Base-by-base conservation (phyloP, 2,329 filamentous ascomycete genomes). In the Fusarium tanahbumbuense region DNA sequence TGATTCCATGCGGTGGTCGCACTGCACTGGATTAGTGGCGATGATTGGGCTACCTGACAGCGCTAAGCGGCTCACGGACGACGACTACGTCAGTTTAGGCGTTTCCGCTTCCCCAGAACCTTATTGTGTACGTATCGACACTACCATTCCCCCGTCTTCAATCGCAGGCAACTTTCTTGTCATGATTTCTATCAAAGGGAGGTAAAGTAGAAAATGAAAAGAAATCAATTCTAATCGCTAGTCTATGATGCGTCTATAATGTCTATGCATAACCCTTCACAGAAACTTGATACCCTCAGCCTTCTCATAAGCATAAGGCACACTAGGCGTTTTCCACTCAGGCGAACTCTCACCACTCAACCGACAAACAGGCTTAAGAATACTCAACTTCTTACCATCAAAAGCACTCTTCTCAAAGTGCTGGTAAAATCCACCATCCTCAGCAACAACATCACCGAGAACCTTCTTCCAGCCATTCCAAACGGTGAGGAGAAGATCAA, bases 391-490 rank as follows among this genome's bases (percentile, higher is more conserved):
- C 40, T 54, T 68, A 3, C 58, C 64, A 22, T 47, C 47, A n/a
- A 54, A 68, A 9, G 65, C 52, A 12, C 64, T 68, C 0, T 13
- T 37, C 1, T 54, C 58, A 15, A 64, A 68, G 6, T 22, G 68
- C 16, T 68, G 65, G 11, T 64, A 68, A 6, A 32, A 25, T 0
- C 37, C 57, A 25, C 57, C 20, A 7, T 68, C 42, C 9, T 67
- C 64, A 1, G 41, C 28, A 18, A 67, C 10, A 12, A 20, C 22
- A 0, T 8, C 8, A 2, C 25, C 25, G 9, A 67, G 20, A 6
- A 68, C 64, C 32, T 52, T 41, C 23, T 66, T 60, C 63, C 54
- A 66, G 1, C 54, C 63, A 23, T 55, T n/a, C 63, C 61, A 66
- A 4, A 66, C 47, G 3, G 61, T 66, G 4, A 66, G n/a, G 6